Conservation (phyloP, 148 eudicot genomes). For the Tetragonia tetragonoides region DNA sequence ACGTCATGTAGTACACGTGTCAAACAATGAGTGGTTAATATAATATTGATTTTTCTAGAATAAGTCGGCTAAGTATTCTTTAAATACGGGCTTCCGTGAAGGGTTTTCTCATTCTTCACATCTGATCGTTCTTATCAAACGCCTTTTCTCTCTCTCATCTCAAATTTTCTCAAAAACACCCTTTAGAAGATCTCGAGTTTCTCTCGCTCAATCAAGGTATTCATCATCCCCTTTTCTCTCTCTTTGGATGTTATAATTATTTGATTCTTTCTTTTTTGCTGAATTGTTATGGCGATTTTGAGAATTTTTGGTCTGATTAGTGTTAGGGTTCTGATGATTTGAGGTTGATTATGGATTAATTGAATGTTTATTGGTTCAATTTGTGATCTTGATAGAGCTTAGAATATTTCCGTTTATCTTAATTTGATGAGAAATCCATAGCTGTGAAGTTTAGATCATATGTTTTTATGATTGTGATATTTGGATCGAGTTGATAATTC, state of each 20-base stretch:
- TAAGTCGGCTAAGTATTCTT: constrained; percentile 3
- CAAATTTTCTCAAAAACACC: too few species aligned
- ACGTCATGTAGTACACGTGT: background rate
- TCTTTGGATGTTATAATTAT: too few species aligned
- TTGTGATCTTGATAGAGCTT: too few species aligned
- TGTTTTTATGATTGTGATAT: too few species aligned
- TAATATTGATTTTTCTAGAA: background rate
- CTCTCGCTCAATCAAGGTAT: constrained; percentile 3
- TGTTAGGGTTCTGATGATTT: too few species aligned
- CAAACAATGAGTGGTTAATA: background rate
- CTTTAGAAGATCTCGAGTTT: background rate
- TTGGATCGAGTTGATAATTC: too few species aligned
- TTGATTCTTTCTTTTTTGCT: background rate
- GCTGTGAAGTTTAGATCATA: too few species aligned
- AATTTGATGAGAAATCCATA: too few species aligned
- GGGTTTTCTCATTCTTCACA: background rate
- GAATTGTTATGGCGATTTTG: background rate
- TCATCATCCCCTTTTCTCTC: background rate
- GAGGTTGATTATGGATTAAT: too few species aligned
- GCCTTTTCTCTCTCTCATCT: background rate
- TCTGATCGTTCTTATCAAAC: background rate
- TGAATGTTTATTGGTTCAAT: too few species aligned
- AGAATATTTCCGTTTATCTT: too few species aligned
- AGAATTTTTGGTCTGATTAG: too few species aligned
- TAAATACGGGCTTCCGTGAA: background rate